Evolutionary conservation across 176 grass and related monocot genomes (phyloP).

Genomic region (Chloris gayana): DNA sequence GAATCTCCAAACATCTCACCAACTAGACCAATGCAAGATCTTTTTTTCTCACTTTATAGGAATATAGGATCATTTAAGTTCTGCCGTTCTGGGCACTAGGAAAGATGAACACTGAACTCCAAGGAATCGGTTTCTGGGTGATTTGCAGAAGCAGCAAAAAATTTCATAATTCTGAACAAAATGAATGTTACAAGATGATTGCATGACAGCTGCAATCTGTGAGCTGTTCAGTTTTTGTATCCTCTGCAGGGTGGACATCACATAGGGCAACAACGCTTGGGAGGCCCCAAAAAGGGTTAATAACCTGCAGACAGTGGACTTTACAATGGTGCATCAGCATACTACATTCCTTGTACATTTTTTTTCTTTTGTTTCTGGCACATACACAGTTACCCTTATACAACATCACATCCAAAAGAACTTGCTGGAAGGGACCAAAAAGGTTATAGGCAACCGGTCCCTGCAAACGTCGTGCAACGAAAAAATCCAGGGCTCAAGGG

Average conservation of each 20-base stretch:
- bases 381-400: slow-evolving; percentile 47
- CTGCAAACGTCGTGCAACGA: slow-evolving; percentile 64
- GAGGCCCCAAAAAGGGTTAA: slow-evolving; percentile 25
- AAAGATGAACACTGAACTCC: neutral
- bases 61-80: neutral
- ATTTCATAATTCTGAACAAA: neutral
- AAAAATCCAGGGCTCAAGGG: slow-evolving; percentile 64
- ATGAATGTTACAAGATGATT: neutral
- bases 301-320: slow-evolving; percentile 38
- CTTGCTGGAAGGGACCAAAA: slow-evolving; percentile 46
- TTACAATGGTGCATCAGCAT: slow-evolving; percentile 44
- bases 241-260: slow-evolving; percentile 25
- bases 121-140: neutral
- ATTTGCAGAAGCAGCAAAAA: neutral
- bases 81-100: neutral
- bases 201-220: neutral
- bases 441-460: slow-evolving; percentile 35
- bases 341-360: slow-evolving; percentile 36
- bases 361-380: slow-evolving; percentile 6
- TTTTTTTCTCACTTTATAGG: neutral
- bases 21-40: neutral
- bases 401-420: slow-evolving; percentile 55
- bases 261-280: slow-evolving; percentile 26
- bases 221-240: neutral
- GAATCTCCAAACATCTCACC: neutral